Evolutionary conservation across 805 yeast species (phyloP), one percentile per base, ranked within the genome.

Genomic region (Candida maris): DNA sequence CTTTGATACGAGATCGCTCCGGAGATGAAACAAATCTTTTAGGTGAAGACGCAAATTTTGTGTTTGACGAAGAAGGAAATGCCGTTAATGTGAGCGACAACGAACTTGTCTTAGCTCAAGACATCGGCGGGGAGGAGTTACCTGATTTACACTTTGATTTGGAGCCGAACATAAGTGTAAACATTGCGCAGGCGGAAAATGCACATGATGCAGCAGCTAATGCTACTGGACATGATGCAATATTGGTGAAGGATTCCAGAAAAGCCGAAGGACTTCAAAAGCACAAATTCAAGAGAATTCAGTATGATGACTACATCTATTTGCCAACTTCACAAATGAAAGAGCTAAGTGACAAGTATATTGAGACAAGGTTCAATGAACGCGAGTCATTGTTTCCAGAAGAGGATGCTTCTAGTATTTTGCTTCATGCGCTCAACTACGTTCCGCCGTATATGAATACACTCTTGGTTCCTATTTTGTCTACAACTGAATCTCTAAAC

Each of bases 1-100:
- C 4, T 15, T 18, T 21, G 14, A 6, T 31, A 4, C 31, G 23
- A 6, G 35, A 20, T 6, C 39, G 39, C 17, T 35, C 35, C 16
- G 29, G 16, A 23, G 38, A 32, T 9, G 35, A 22, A 12, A 14
- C 20, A 12, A 22, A 22, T 13, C 20, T 31, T 16, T 30, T 32
- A 14, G 29, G 23, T 8, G 23, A 43, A 22, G 47, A 32, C 17
- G 22, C 42, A 26, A 48, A 42, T 22, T 44, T 44, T 15, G 32
- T 39, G 16, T 44, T 44, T 19, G 48, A 44, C 20, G 38, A 41
- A 10, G 40, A 46, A 8, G 45, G 47, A n/a, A 46, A 46, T 20
- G 34, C 35, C 18, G 27, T 31, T 9, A 23, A 32, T 16, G 22
- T 39, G 18, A 32, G 38, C 9, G 21, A 31, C 7, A 33, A 30